These are phyloP conservation scores for Candida chauliodis DNA, from an alignment of 805 yeast genomes.

Conservation along the genomic window DNA sequence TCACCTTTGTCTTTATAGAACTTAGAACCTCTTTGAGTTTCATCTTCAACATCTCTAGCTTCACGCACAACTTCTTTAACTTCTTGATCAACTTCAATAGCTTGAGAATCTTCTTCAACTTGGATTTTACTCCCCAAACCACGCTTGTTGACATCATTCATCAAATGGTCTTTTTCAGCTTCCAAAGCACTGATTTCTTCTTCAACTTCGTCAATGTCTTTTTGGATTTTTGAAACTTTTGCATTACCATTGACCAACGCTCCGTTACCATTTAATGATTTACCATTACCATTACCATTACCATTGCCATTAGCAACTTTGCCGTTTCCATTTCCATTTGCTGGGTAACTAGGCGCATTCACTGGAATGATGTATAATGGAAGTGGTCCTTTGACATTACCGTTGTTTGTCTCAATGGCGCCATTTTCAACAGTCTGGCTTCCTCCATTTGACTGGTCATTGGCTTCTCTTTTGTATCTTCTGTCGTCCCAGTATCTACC, in stretches of 20 bases:
- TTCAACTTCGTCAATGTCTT: conserved; percentile 1
- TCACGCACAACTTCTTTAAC: conserved; percentile 1
- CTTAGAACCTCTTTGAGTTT: neutral
- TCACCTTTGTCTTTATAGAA: neutral
- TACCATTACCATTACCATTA: neutral
- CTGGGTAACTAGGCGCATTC: too few species aligned
- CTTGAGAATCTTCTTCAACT: conserved; percentile 3
- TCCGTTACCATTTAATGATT: neutral
- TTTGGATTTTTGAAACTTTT: neutral
- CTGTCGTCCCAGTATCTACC: too few species aligned
- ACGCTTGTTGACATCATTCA: conserved; percentile 2
- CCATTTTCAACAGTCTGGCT: too few species aligned
- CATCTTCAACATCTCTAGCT: conserved; percentile 2
- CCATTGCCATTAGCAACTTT: neutral
- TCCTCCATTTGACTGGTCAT: too few species aligned
- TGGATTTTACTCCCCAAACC: conserved; percentile 2
- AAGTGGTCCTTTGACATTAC: too few species aligned
- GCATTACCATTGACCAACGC: neutral
- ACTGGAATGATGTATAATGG: too few species aligned
- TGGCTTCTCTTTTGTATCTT: too few species aligned
- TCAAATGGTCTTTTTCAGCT: conserved; percentile 1
- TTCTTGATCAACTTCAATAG: conserved; percentile 3
- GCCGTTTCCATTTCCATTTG: too few species aligned
- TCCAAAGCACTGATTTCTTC: conserved; percentile 1
- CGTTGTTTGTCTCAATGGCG: too few species aligned